Evolutionary conservation across 108 stramenopile genomes (phyloP), one percentile per base, ranked within the genome.

Genomic region (Fistulifera solaris): DNA sequence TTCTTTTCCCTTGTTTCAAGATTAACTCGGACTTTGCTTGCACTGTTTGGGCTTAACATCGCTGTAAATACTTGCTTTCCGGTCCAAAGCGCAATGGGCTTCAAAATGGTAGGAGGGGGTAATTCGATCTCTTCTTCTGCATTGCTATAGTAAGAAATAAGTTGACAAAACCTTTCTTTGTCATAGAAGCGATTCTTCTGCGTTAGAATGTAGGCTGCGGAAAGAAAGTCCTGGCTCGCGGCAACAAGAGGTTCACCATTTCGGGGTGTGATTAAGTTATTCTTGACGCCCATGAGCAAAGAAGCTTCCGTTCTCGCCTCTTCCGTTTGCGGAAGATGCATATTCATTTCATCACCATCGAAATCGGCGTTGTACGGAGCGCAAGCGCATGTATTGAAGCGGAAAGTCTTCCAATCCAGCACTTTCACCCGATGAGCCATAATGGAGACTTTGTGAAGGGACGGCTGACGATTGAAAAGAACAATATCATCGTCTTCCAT

Each of bases 301-400:
- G 67, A 71, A 5, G 98, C 98, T 70, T 99, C 98, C n/a, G 94
- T 71, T 40, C 94, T 70, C n/a, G 98, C 98, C 65, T 99, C 98
- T 60, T 98, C 96, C 11, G 96, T 99, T 72, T 99, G 98, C 13
- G 98, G 98, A 16, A 98, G 61, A 73, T 99, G 98, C 89, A 99
- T 83, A 63, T 99, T 98, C 96, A 99, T 99, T 73, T 99, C 98
- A 68, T 99, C 98, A 40, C 98, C 98, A 69, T 99, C 96, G 62
- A 99, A 99, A 63, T 99, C 98, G 27, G 95, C 97, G 63, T 98
- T 98, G 72, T 97, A 99, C 7, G 98, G 96, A 35, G 93, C 89
- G 75, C 98, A 99, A 43, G 95, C 96, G 59, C 96, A 97, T 59
- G 94, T 97, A 65, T 99, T 99, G 88, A 99, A 98, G 16, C 97